Conservation (phyloP, 164 flowering plant species). For the Vitis riparia region DNA sequence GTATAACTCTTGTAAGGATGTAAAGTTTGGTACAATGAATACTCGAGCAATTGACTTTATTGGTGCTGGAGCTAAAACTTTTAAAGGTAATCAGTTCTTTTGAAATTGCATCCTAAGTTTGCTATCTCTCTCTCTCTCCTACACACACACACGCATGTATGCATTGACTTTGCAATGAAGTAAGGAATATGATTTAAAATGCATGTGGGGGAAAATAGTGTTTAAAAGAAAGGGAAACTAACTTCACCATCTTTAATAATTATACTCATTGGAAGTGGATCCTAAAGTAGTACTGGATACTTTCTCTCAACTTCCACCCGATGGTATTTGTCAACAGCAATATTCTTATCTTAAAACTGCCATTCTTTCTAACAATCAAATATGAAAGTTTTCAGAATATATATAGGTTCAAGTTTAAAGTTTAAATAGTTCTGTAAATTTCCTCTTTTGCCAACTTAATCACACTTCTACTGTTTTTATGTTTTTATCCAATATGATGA, state of each 20-base stretch:
- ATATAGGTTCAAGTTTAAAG: no score
- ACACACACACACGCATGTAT: neutral
- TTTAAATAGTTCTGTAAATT: no score
- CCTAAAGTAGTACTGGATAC: neutral
- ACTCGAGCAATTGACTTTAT: conserved; percentile 79
- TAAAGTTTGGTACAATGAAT: conserved; percentile 95
- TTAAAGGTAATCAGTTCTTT: conserved; percentile 54
- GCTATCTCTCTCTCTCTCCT: neutral
- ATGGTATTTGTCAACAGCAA: no score
- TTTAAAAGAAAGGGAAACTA: neutral
- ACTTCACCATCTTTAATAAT: neutral
- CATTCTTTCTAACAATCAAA: no score
- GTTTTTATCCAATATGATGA: no score
- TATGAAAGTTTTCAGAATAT: no score
- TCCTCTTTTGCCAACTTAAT: no score
- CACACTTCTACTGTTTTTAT: no score
- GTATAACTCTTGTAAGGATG: conserved; percentile 96
- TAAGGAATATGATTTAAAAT: neutral
- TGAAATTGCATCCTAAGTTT: conserved; percentile 4
- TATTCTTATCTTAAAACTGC: no score
- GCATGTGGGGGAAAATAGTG: neutral
- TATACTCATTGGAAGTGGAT: neutral
- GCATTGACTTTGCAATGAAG: neutral
- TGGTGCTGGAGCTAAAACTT: conserved; percentile 91
- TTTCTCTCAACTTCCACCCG: no score